Evolutionary conservation across 1,284 basidiomycete genomes (phyloP), one percentile per base, ranked within the genome.

Genomic region (Vanrija humicola): DNA sequence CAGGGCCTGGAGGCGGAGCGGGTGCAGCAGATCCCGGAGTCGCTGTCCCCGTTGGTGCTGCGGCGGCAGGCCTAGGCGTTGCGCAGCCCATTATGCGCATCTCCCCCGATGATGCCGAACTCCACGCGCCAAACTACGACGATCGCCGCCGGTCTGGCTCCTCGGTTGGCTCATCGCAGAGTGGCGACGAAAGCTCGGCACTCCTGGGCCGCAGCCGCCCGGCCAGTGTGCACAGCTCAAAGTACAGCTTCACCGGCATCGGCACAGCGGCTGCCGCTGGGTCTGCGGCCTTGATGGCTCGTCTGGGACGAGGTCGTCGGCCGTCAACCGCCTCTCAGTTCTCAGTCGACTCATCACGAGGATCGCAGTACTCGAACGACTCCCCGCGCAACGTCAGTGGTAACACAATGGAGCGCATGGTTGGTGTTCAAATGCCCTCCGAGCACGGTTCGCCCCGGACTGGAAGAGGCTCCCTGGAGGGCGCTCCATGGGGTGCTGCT

Each of bases 361-460:
- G 29, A 21, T 23, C 44, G 9, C 12, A 38, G 8, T 21, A 25
- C 19, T 50, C 55, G 18, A 43, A 40, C 6, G 23, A 26, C 15
- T 34, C 34, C 28, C 28, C 28, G 12, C 59, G 59, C 19, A 61
- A 57, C 42, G 55, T 61, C 6, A 57, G 55, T 38, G 59, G 52
- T 1, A 61, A 57, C 55, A 61, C 59, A 14, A 57, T 61, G 47
- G 59, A 61, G 45, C 54, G 49, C 26, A 52, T 53, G 46, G 40
- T 61, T 25, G 59, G 58, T 5, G 44, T 59, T 14, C 21, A 34
- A 8, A 15, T 23, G 2, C 16, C 26, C 4, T 23, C 26, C 9
- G 21, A 15, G 6, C 29, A 28, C 12, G 38, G 40, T 0, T 7
- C 29, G 8, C 43, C 43, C 3, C 34, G 18, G 21, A 7, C 28